These are phyloP conservation scores for Helotiales sp. DNA, from an alignment of 2,329 filamentous ascomycete species.

Conservation along the genomic window DNA sequence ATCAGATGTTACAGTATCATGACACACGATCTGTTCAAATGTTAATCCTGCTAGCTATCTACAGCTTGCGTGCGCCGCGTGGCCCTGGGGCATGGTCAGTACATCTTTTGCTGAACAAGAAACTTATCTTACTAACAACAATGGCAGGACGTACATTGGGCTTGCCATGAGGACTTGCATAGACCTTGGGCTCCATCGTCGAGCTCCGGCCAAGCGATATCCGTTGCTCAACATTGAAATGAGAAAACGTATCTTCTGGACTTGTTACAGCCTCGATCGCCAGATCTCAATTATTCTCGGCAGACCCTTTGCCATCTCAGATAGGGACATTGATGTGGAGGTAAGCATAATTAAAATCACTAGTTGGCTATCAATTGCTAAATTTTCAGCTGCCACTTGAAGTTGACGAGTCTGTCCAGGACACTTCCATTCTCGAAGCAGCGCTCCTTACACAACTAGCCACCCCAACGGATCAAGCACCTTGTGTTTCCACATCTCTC, in stretches of 20 bases:
- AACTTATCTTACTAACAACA: not conserved
- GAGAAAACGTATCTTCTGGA: conserved; percentile 37
- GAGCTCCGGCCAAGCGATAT: not conserved
- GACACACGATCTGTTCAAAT: conserved; percentile 37
- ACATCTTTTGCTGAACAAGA: not conserved
- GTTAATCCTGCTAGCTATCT: conserved; percentile 36
- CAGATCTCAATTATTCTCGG: conserved; percentile 37
- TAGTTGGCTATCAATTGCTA: too few species aligned
- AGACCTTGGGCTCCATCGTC: conserved; percentile 5
- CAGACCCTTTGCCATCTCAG: conserved; percentile 37
- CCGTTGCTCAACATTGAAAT: conserved; percentile 17
- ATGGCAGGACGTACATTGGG: conserved; percentile 10
- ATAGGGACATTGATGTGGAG: conserved; percentile 37
- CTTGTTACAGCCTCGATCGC: conserved; percentile 38
- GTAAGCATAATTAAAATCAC: too few species aligned
- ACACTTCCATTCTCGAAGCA: conserved; percentile 1
- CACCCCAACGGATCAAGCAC: not conserved
- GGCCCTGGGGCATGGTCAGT: conserved; percentile 37
- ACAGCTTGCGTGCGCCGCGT: conserved; percentile 37
- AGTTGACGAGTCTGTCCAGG: conserved; percentile 4
- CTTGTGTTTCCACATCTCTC: not conserved
- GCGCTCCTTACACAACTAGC: not conserved
- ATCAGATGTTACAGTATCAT: conserved; percentile 36
- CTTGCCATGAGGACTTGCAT: conserved; percentile 8
- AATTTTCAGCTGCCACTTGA: conserved; percentile 29